Percentiles rank a stretch among this genome's conserved stretches.
phyloP scores from a whole-genome alignment of 139 green algal species.

The Chlamydomonas schloesseri region DNA sequence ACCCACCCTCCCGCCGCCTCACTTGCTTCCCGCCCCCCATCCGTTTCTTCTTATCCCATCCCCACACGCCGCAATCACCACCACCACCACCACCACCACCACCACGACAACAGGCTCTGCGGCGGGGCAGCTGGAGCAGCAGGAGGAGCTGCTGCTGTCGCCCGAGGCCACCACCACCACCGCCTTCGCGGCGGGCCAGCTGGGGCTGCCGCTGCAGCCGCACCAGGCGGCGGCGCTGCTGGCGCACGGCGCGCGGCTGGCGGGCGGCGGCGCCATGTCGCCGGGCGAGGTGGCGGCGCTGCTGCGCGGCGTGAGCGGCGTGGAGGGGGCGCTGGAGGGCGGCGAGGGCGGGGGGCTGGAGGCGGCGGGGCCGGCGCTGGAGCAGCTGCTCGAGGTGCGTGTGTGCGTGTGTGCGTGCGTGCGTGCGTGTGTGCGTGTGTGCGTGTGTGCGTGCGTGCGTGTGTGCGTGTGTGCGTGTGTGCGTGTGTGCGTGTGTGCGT shows the following conservation, averaged over 20 bases:
- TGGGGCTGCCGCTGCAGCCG: background rate
- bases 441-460: background rate
- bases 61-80: too few species aligned
- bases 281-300: constrained; percentile 1
- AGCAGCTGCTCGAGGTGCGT: constrained; percentile 12
- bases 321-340: background rate
- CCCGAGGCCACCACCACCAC: constrained; percentile 4
- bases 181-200: background rate
- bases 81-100: background rate
- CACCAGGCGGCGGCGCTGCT: constrained; percentile 3
- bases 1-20: too few species aligned
- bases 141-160: constrained; percentile 8
- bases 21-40: too few species aligned
- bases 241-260: background rate
- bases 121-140: constrained; percentile 10
- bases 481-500: background rate
- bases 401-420: background rate
- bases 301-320: background rate
- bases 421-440: background rate
- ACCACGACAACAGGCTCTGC: background rate
- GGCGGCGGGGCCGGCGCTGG: background rate
- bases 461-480: background rate
- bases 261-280: background rate
- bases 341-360: too few species aligned
- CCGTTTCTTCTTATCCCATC: too few species aligned